Percentiles rank a stretch among this genome's conserved stretches.
Evolutionary conservation across 1,284 basidiomycete genomes (phyloP).

Genomic region (Tilletia caries): DNA sequence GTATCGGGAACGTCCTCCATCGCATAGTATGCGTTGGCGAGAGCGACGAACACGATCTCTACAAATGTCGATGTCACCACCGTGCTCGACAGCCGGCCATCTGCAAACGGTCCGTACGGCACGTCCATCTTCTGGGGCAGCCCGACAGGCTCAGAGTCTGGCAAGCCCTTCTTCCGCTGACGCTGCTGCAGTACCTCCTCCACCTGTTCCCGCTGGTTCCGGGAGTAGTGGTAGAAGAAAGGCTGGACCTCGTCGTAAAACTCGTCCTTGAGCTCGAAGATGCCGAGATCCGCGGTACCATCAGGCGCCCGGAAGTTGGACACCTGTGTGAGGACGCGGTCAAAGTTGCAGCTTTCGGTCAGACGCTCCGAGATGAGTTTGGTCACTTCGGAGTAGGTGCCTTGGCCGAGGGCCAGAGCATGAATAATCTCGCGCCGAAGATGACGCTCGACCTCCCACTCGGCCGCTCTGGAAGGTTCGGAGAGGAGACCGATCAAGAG

Average conservation of each 20-base stretch:
- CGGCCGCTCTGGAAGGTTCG: conserved; percentile 74
- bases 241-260: conserved; percentile 84
- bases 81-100: conserved; percentile 23
- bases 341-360: conserved; percentile 79
- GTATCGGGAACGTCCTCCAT: conserved; percentile 61
- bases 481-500: conserved; percentile 81
- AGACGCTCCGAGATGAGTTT: conserved; percentile 87
- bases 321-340: conserved; percentile 73
- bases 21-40: conserved; percentile 25
- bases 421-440: conserved; percentile 86
- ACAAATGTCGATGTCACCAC: conserved; percentile 28
- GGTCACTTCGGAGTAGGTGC: conserved; percentile 85
- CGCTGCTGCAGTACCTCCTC: conserved; percentile 72
- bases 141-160: conserved; percentile 8
- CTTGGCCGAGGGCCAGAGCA: conserved; percentile 79
- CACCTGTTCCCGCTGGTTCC: conserved; percentile 93
- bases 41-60: conserved; percentile 35
- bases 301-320: conserved; percentile 80
- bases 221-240: conserved; percentile 91
- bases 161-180: conserved; percentile 66
- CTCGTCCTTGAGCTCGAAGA: conserved; percentile 82
- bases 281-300: conserved; percentile 70
- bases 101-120: conserved; percentile 16
- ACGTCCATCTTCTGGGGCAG: conserved; percentile 26
- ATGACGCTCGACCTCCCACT: conserved; percentile 66